Evolutionary conservation across 2,329 filamentous ascomycete genomes (phyloP), one percentile per base, ranked within the genome.

Genomic region (Bipolaris bicolor): DNA sequence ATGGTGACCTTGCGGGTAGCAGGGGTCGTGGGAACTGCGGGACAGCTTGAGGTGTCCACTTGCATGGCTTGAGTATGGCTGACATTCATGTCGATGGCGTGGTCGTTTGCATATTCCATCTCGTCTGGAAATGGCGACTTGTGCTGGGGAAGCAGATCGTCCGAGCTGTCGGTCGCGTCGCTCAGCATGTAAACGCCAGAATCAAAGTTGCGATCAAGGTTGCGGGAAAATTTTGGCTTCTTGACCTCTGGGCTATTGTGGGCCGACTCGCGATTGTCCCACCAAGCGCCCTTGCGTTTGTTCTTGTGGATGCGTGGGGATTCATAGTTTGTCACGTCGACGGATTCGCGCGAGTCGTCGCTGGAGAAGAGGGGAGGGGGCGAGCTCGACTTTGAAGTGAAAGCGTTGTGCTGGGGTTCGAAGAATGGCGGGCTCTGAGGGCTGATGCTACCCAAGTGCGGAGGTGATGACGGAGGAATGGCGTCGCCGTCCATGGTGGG

Each of bases 341-440:
- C 67, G 1, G 62, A 67, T 20, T 72, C 70, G 3, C 60, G 55
- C 1, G 72, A 69, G 29, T 69, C 71, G 36, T 74, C 71, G 34
- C 70, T 73, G 16, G 73, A 76, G 57, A 76, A 76, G 0, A 75
- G 54, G 1, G 72, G 68, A 9, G 70, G 68, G 13, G 70, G 68
- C 5, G 67, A 69, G 55, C 70, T 74, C 6, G 72, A 75, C 11
- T 72, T 71, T n/a, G 65, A 65, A 13, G 67, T 68, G 18, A 60
- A 61, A n/a, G 53, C 51, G 51, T 44, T 49, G 49, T 63, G 47
- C 26, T 52, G 56, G 20, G 58, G 61, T 49, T 65, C 59, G 37
- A 71, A 66, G 40, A 71, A 70, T 1, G 72, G 69, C 10, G 71
- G 72, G 47, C 61, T 65, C 7, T 64, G 66, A 11, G 63, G 53